A percentile compares a stretch with the other conserved stretches of the same genome.
Conservation (phyloP, 2,329 filamentous ascomycete genomes). For the Fusarium clavum region DNA sequence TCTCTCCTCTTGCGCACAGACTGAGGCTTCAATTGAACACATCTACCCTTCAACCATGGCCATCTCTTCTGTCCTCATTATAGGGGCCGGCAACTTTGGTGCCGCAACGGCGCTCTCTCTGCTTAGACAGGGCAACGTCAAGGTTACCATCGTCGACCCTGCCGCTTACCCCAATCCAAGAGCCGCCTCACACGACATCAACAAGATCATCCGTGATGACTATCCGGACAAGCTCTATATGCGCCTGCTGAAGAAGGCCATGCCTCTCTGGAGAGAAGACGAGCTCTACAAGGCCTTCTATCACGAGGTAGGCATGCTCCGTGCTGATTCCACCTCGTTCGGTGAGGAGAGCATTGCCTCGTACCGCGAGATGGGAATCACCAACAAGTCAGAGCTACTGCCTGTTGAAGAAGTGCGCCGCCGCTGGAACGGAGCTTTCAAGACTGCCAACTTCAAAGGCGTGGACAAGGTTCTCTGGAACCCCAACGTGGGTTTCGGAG, state of each 20-base stretch:
- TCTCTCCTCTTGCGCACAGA: constrained; percentile 8
- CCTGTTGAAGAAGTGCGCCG: constrained; percentile 63
- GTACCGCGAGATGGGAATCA: constrained; percentile 52
- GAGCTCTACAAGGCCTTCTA: constrained; percentile 65
- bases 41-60: constrained; percentile 26
- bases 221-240: constrained; percentile 56
- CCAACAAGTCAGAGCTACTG: constrained; percentile 56
- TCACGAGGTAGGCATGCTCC: constrained; percentile 68
- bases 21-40: constrained; percentile 17
- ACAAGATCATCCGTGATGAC: constrained; percentile 59
- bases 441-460: constrained; percentile 66
- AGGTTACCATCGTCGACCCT: constrained; percentile 54
- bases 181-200: constrained; percentile 60
- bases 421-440: constrained; percentile 68
- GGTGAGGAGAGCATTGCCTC: constrained; percentile 57
- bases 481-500: constrained; percentile 68
- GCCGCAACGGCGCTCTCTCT: constrained; percentile 56
- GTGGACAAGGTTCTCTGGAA: constrained; percentile 68
- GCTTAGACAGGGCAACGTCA: constrained; percentile 43
- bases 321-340: constrained; percentile 56
- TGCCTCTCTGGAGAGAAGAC: constrained; percentile 56
- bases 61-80: constrained; percentile 51
- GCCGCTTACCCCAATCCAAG: constrained; percentile 53
- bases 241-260: constrained; percentile 55
- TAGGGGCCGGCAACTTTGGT: constrained; percentile 59